phyloP scores from a whole-genome alignment of 768 basidiomycete genomes.

The Cystobasidium onofrii region DNA sequence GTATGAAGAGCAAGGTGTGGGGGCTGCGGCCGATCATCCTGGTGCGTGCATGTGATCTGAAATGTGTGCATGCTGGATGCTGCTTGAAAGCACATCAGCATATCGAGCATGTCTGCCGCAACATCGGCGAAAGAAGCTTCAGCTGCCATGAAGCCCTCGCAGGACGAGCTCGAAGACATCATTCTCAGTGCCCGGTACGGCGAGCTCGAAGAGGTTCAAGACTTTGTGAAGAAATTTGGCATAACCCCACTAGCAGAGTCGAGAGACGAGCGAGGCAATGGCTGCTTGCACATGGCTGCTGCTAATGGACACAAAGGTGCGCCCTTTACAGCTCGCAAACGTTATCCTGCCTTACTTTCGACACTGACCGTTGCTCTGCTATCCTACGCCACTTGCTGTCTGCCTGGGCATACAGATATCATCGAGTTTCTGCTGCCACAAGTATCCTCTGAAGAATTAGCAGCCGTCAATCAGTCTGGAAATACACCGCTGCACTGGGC shows the following conservation, averaged over 20 bases:
- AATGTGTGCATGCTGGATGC: no score
- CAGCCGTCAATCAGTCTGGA: constrained; percentile 8
- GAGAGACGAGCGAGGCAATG: constrained; percentile 41
- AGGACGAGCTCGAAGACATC: constrained; percentile 42
- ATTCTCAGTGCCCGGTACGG: constrained; percentile 43
- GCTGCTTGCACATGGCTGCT: constrained; percentile 41
- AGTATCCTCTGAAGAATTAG: constrained; percentile 7
- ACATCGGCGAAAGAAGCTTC: neutral
- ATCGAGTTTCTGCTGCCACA: constrained; percentile 22
- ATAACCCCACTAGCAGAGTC: constrained; percentile 33
- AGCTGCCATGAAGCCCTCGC: constrained; percentile 7
- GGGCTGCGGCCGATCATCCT: no score
- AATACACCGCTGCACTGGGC: constrained; percentile 35
- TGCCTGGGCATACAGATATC: neutral
- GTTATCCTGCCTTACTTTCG: no score
- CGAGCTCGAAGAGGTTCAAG: constrained; percentile 39
- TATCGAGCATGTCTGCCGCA: neutral
- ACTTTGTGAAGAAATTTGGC: constrained; percentile 39
- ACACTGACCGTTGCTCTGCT: neutral
- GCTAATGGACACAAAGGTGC: constrained; percentile 43
- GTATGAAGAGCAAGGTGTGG: no score
- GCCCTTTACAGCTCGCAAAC: neutral
- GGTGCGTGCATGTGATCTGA: no score
- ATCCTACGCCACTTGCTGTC: neutral
- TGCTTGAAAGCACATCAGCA: no score